Evolutionary conservation across 495 filamentous ascomycete genomes (phyloP), one percentile per base, ranked within the genome.

Genomic region (Lineolata rhizophorae): DNA sequence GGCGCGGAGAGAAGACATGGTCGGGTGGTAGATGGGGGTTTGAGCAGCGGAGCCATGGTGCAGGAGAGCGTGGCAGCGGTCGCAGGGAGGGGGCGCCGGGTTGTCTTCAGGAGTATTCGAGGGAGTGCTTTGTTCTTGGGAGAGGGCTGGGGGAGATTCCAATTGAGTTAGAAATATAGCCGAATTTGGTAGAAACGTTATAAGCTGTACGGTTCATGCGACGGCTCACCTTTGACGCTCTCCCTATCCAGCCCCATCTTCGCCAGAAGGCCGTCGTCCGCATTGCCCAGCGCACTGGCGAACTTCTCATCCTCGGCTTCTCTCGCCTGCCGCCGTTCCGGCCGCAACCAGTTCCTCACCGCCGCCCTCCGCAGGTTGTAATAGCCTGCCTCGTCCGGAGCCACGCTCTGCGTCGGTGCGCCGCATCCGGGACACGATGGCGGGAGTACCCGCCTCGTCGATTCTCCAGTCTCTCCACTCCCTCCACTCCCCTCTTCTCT

Each of bases 401-500:
- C 60, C 2, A 68, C 40, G 0, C 62, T 75, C 45, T 95, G 87
- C 30, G 74, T 64, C 35, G 74, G 65, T 19, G 85, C 90, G 29
- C 87, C 87, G 49, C 87, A 99, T 33, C 87, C 87, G 14, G 76
- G 69, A 47, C 87, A 99, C 42, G 64, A 60, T 3, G 47, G 37
- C 1, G 77, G 76, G 2, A 80, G 50, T 21, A 21, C 9, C 18
- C 28, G 8, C 15, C 17, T 16, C 9, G 15, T 30, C 22, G 22
- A 8, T 8, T 8, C 22, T 25, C 22, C n/a, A n/a, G n/a, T n/a
- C n/a, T n/a, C n/a, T n/a, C n/a, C n/a, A n/a, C n/a, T n/a, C n/a
- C n/a, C n/a, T n/a, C n/a, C n/a, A n/a, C n/a, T n/a, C n/a, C n/a
- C n/a, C n/a, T n/a, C n/a, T n/a, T n/a, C n/a, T n/a, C n/a, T n/a